Evolutionary conservation across 768 basidiomycete species (phyloP).

Genomic region (Auriscalpium orientale): DNA sequence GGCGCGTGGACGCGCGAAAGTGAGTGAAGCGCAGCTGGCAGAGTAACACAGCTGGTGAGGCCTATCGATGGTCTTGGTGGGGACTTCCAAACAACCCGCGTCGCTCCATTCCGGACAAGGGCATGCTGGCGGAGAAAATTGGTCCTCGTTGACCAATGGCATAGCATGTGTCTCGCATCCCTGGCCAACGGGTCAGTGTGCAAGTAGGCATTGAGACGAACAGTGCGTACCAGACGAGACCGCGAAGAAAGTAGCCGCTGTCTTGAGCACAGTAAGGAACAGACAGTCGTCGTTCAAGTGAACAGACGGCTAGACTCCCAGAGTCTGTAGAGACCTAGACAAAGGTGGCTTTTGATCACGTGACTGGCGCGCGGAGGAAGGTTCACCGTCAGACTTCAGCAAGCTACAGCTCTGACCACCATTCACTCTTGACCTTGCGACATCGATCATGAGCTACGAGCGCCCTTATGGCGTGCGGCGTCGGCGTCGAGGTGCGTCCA

Average conservation of each 20-base stretch:
- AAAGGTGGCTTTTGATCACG: too few relatives aligned
- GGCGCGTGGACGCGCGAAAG: too few relatives aligned
- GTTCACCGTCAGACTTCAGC: neutral
- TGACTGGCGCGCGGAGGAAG: neutral
- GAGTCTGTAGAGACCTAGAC: too few relatives aligned
- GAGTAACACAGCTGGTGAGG: too few relatives aligned
- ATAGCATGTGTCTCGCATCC: constrained; percentile 70
- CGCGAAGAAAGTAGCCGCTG: too few relatives aligned
- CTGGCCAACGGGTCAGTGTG: constrained; percentile 19
- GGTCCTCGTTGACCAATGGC: constrained; percentile 49
- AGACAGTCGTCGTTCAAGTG: neutral
- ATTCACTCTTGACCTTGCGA: neutral
- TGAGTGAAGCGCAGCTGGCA: too few relatives aligned
- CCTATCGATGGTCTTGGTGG: too few relatives aligned
- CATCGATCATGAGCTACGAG: constrained; percentile 47
- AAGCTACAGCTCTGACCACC: neutral
- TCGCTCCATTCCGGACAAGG: too few relatives aligned
- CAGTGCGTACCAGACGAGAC: constrained; percentile 14
- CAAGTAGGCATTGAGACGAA: neutral
- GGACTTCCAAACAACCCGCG: too few relatives aligned
- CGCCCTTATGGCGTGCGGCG: constrained; percentile 28
- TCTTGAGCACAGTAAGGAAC: neutral
- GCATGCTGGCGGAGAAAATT: constrained; percentile 27
- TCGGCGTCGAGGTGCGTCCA: constrained; percentile 19
- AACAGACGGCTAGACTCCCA: too few relatives aligned